These are phyloP conservation scores for Chlamydomonas schloesseri DNA, from an alignment of 139 green algal species.

Conservation along the genomic window DNA sequence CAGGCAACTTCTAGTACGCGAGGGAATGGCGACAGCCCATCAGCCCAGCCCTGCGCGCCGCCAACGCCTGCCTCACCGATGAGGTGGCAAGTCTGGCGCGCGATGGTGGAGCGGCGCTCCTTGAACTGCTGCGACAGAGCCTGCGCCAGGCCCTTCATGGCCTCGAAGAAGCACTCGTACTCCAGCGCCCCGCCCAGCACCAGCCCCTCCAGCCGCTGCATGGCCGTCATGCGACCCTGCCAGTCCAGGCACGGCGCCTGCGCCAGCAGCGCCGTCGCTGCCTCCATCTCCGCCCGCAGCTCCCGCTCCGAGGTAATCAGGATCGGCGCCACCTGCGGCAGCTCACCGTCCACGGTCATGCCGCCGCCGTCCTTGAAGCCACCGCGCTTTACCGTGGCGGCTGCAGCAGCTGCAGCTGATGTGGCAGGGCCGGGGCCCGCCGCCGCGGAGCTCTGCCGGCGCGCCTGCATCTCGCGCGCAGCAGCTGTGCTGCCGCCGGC, in stretches of 20 bases:
- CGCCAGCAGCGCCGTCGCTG: conserved; percentile 50
- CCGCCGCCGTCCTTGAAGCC: conserved; percentile 63
- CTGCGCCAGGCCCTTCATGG: conserved; percentile 45
- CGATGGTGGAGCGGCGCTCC: conserved; percentile 76
- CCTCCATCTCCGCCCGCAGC: conserved; percentile 67
- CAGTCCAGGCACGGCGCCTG: conserved; percentile 49
- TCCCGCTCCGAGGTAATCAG: conserved; percentile 64
- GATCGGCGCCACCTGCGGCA: conserved; percentile 51
- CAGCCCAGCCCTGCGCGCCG: too few species aligned
- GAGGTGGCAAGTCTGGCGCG: conserved; percentile 75
- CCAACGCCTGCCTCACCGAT: conserved; percentile 30
- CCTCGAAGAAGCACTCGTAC: conserved; percentile 61
- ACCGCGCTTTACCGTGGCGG: conserved; percentile 28
- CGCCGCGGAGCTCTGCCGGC: neutral
- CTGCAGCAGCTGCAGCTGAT: neutral
- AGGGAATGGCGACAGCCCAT: too few species aligned
- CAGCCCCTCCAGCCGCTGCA: conserved; percentile 81
- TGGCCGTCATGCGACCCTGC: conserved; percentile 62
- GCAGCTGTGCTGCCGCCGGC: too few species aligned
- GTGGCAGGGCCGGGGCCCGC: neutral
- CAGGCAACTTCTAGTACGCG: too few species aligned
- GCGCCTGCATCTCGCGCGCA: too few species aligned
- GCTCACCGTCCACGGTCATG: conserved; percentile 47
- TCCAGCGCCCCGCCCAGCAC: conserved; percentile 66
- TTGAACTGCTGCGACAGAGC: conserved; percentile 60